A percentile compares a stretch with the other conserved stretches of the same genome.
These are phyloP conservation scores for Cryomyces antarcticus DNA, from an alignment of 495 filamentous ascomycete genomes.

Conservation along the genomic window DNA sequence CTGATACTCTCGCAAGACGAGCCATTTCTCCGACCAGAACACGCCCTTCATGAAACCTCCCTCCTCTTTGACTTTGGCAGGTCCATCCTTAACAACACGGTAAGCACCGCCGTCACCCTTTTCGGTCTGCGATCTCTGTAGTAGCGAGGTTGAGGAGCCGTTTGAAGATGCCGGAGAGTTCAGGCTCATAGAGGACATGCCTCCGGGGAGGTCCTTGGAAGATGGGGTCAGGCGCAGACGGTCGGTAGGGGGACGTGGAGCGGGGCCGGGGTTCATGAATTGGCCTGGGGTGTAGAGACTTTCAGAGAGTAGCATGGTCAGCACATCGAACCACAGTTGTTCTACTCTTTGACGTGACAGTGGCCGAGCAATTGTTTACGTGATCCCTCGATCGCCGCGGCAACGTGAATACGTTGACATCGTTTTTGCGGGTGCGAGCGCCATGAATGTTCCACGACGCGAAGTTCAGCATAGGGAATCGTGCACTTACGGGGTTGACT, in stretches of 20 bases:
- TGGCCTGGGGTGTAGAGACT: conserved; percentile 19
- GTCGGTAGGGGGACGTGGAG: conserved; percentile 72
- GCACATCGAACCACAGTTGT: no score
- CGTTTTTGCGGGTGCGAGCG: no score
- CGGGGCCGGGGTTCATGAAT: conserved; percentile 95
- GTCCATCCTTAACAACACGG: conserved; percentile 71
- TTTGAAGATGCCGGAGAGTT: conserved; percentile 45
- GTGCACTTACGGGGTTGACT: no score
- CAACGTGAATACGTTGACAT: no score
- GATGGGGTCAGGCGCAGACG: conserved; percentile 56
- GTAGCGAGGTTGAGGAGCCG: conserved; percentile 33
- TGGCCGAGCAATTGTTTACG: no score
- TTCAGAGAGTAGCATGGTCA: no score
- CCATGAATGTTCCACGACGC: no score
- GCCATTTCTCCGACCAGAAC: conserved; percentile 79
- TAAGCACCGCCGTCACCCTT: conserved; percentile 37
- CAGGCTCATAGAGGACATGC: conserved; percentile 53
- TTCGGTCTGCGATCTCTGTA: conserved; percentile 34
- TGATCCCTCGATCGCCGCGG: no score
- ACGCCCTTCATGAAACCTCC: conserved; percentile 44
- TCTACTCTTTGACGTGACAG: no score
- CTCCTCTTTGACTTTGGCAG: conserved; percentile 72
- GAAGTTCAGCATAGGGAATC: no score
- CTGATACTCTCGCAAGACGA: conserved; percentile 71
- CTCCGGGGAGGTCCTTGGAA: conserved; percentile 49